A percentile compares a stretch with the other conserved stretches of the same genome.
Evolutionary conservation across 148 eudicot genomes (phyloP).

Genomic region (Heliamphora exappendiculata): DNA sequence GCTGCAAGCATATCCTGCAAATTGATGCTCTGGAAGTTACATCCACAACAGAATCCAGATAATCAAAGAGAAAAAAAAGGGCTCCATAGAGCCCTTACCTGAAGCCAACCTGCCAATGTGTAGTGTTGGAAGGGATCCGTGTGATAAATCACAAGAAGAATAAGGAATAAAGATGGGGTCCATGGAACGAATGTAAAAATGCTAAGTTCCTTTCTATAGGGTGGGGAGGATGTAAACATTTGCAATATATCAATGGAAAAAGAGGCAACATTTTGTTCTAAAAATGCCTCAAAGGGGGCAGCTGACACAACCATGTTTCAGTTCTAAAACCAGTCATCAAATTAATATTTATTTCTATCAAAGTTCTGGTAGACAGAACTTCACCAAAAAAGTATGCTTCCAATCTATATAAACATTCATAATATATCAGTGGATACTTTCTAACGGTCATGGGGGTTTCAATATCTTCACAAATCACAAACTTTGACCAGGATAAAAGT

Average conservation of each 20-base stretch:
- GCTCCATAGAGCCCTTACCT: background rate
- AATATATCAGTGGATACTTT: background rate
- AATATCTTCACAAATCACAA: background rate
- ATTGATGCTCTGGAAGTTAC: background rate
- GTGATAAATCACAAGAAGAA: no score
- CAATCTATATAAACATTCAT: background rate
- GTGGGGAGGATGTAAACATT: no score
- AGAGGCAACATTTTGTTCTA: no score
- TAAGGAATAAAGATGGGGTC: no score
- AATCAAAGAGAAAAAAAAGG: background rate
- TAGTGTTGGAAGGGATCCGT: no score
- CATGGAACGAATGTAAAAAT: no score
- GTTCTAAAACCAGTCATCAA: background rate
- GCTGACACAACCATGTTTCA: background rate
- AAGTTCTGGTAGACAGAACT: background rate
- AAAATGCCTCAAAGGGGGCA: background rate
- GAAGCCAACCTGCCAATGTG: background rate
- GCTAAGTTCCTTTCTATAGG: no score
- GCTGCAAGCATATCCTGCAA: slow-evolving; percentile 61
- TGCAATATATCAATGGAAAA: no score
- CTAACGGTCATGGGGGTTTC: background rate
- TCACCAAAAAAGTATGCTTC: background rate
- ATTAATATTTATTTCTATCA: background rate
- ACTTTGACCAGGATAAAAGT: background rate
- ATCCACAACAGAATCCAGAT: background rate